These are phyloP conservation scores for Phylloporus rhodoxanthus DNA, from an alignment of 768 basidiomycete species.

Conservation along the genomic window DNA sequence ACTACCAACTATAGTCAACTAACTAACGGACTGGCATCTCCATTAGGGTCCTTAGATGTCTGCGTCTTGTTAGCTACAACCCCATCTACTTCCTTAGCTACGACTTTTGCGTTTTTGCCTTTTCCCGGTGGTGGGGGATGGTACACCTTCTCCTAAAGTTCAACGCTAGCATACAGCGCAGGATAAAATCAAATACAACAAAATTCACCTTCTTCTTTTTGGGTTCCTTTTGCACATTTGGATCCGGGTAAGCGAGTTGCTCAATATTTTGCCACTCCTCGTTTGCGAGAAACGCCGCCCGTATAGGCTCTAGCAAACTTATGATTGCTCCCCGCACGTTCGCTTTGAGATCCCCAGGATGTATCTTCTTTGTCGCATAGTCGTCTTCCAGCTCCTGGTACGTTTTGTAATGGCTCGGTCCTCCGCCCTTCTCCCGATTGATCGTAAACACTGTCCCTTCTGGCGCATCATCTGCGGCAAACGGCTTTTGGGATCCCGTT, in stretches of 20 bases:
- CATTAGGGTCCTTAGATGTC: slow-evolving; percentile 4
- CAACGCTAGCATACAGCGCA: background rate
- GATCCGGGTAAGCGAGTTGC: slow-evolving; percentile 79
- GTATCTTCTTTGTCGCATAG: slow-evolving; percentile 70
- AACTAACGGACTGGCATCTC: background rate
- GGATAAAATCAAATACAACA: background rate
- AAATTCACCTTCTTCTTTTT: slow-evolving; percentile 53
- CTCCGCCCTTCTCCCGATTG: slow-evolving; percentile 70
- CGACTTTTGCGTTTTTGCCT: slow-evolving; percentile 44
- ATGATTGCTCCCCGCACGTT: slow-evolving; percentile 71
- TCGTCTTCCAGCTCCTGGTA: slow-evolving; percentile 66
- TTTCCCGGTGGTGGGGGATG: slow-evolving; percentile 80
- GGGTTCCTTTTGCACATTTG: slow-evolving; percentile 53
- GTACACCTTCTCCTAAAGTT: slow-evolving; percentile 65
- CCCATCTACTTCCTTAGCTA: slow-evolving; percentile 7
- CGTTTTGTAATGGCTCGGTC: slow-evolving; percentile 59
- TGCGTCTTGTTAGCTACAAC: background rate
- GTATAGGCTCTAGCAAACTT: slow-evolving; percentile 73
- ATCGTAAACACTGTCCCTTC: slow-evolving; percentile 79
- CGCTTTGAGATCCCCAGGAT: slow-evolving; percentile 86
- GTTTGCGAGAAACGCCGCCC: slow-evolving; percentile 66
- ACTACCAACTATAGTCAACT: background rate
- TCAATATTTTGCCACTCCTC: slow-evolving; percentile 78
- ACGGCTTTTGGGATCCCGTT: slow-evolving; percentile 52
- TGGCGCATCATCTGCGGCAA: slow-evolving; percentile 64